Conservation (phyloP, 345 rosid species). For the Eucalyptus pauciflora region DNA sequence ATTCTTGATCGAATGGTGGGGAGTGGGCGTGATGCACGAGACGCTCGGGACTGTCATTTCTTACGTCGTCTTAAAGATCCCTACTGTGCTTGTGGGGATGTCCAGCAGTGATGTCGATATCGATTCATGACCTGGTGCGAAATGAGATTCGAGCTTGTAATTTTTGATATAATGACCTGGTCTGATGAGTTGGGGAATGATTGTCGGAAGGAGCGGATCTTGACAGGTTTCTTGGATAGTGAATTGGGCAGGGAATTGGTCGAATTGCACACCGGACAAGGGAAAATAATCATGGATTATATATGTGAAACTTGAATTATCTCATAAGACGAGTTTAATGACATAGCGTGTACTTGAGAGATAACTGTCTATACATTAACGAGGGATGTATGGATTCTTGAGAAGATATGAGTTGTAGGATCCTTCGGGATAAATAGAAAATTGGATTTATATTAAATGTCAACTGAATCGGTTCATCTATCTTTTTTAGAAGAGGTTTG, state of each 20-base stretch:
- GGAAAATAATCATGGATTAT: background rate
- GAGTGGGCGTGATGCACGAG: background rate
- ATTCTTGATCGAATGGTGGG: background rate
- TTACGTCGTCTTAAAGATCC: background rate
- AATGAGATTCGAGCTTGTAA: too few species aligned
- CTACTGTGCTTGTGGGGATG: background rate
- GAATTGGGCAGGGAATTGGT: background rate
- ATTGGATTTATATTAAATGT: too few species aligned
- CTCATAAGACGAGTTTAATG: background rate
- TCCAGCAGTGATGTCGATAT: fast-evolving
- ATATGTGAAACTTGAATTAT: background rate
- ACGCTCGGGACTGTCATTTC: fast-evolving
- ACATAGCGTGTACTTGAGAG: background rate
- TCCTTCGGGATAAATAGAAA: too few species aligned
- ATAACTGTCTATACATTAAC: too few species aligned
- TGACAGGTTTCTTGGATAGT: background rate
- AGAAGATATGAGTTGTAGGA: too few species aligned
- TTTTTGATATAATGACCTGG: fast-evolving
- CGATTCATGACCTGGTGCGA: background rate
- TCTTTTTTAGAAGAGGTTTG: background rate
- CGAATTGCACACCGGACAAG: fast-evolving
- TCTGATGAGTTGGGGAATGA: background rate
- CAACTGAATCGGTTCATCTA: fast-evolving
- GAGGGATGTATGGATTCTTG: background rate
- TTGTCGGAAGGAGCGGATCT: fast-evolving